These are phyloP conservation scores for Oryza punctata DNA, from an alignment of 176 grass and related monocot genomes.

Conservation along the genomic window DNA sequence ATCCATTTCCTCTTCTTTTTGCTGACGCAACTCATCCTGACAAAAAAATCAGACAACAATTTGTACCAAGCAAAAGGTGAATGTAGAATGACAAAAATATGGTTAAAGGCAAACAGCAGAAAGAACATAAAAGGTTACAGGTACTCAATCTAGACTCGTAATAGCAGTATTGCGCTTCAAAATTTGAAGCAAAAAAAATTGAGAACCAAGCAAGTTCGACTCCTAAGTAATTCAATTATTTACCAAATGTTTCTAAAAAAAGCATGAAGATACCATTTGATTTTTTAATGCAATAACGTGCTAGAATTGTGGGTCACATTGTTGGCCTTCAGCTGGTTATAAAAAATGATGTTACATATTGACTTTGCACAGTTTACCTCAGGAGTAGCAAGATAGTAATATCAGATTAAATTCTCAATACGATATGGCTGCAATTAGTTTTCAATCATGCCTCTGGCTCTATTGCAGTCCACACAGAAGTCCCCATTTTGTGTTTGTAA, in stretches of 20 bases:
- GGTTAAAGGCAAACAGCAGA: constrained; percentile 18
- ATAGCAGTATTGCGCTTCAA: not conserved
- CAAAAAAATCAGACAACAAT: constrained; percentile 40
- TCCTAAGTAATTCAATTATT: not conserved
- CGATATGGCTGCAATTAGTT: not conserved
- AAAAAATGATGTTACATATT: not conserved
- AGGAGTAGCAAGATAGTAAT: not conserved
- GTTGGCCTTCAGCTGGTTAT: not conserved
- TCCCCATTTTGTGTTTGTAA: not conserved
- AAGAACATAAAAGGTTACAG: not conserved
- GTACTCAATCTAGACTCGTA: constrained; percentile 27
- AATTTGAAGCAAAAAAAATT: constrained; percentile 8
- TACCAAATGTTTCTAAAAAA: not conserved
- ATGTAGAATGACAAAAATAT: constrained; percentile 1
- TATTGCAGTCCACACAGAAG: not conserved
- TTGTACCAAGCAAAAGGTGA: constrained; percentile 10
- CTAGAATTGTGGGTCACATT: not conserved
- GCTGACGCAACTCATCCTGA: constrained; percentile 94
- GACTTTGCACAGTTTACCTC: constrained; percentile 23
- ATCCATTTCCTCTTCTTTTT: constrained; percentile 98
- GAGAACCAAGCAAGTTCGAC: constrained; percentile 10
- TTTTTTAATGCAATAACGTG: not conserved
- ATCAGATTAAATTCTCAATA: constrained; percentile 16
- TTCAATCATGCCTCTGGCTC: not conserved
- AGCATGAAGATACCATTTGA: not conserved